Evolutionary conservation across 768 basidiomycete species (phyloP), one percentile per base, ranked within the genome.

Genomic region (Mycena metata): DNA sequence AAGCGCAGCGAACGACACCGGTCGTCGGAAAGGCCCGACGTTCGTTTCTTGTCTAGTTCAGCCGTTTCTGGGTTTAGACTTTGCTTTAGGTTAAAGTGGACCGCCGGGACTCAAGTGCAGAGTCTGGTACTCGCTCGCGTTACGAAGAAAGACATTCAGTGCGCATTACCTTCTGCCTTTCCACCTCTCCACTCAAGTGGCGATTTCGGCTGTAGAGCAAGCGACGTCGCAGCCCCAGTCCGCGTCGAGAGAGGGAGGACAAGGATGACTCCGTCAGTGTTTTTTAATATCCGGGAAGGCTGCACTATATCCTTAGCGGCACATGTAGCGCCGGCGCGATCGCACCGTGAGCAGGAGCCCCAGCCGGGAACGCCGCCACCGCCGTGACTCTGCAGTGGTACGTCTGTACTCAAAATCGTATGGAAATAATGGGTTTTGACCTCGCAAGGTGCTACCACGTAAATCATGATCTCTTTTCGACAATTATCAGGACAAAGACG

Each of bases 361-460:
- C n/a, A 58, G 47, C 36, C 63, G 64, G 21, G 64, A 63, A 39
- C 57, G 62, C 26, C 47, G 51, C 19, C 67, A 30, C n/a, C 67
- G 56, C 39, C 49, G 56, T 41, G 39, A 19, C n/a, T 47, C 56
- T 39, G 45, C 67, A 47, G 63, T 62, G 70, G 70, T 72, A 62
- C 70, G 70, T 64, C 62, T 52, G 35, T 41, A 33, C 39, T n/a
- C 45, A 43, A 58, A 33, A 13, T n/a, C 3, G 49, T 19, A 3
- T 10, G 8, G 17, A 26, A 51, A 43, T 50, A 36, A 63, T 33
- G 33, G 63, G 43, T 69, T 72, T 64, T 69, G 68, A 72, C 70
- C 67, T 65, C 56, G 70, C 36, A 72, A 72, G 70, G 51, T 45
- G 64, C 60, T 72, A 41, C 55, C 35, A 57, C 61, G 51, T 21